Conservation (phyloP, 2,329 filamentous ascomycete genomes). For the Rutstroemia sp. region DNA sequence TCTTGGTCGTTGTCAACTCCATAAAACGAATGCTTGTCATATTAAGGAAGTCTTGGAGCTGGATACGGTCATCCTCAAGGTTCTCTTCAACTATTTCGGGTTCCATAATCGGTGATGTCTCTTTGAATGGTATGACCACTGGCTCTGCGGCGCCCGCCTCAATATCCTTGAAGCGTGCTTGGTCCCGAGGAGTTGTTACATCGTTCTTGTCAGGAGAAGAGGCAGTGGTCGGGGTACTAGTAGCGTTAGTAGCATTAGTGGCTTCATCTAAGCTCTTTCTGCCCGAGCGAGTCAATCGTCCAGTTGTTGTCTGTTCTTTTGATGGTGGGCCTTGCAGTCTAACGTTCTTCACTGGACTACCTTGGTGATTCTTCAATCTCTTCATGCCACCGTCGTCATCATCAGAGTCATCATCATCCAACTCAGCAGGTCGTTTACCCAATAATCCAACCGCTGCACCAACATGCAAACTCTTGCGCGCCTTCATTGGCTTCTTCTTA, state of each 20-base stretch:
- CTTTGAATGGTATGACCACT: constrained; percentile 35
- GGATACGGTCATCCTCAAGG: constrained; percentile 52
- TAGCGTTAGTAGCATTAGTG: constrained; percentile 27
- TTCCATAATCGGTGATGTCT: constrained; percentile 37
- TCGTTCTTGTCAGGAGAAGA: constrained; percentile 41
- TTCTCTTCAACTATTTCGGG: constrained; percentile 38
- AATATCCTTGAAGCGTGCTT: constrained; percentile 48
- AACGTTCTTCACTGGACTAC: constrained; percentile 71
- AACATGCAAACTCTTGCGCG: constrained; percentile 69
- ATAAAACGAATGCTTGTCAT: constrained; percentile 97
- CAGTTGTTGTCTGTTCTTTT: constrained; percentile 57
- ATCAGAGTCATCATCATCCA: constrained; percentile 57
- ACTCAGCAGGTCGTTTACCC: constrained; percentile 65
- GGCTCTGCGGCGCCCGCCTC: constrained; percentile 33
- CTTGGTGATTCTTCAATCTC: constrained; percentile 62
- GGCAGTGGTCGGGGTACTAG: constrained; percentile 36
- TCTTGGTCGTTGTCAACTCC: constrained; percentile 94
- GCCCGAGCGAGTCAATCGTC: constrained; percentile 45
- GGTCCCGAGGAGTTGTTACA: constrained; percentile 49
- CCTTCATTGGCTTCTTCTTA: constrained; percentile 59
- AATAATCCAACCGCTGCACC: constrained; percentile 67
- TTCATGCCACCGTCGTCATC: constrained; percentile 57
- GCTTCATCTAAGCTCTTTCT: constrained; percentile 40
- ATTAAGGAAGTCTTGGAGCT: constrained; percentile 86
- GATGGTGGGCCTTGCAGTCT: constrained; percentile 62